Conservation (phyloP, 73 alveolate genomes). For the Stentor coeruleus region DNA sequence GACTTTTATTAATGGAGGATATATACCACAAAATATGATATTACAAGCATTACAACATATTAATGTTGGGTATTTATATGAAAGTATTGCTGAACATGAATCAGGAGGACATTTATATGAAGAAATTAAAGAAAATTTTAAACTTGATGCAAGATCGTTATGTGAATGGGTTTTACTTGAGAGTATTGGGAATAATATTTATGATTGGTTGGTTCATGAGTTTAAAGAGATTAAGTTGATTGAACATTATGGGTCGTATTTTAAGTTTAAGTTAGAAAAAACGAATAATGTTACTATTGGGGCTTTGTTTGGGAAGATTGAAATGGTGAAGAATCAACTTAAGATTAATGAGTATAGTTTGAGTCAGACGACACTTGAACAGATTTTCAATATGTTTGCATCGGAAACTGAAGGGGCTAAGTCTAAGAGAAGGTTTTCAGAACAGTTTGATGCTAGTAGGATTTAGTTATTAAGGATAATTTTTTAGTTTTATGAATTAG, state of each 20-base stretch:
- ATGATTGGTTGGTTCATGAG: constrained; percentile 23
- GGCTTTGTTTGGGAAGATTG: constrained; percentile 39
- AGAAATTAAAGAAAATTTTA: constrained; percentile 36
- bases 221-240: constrained; percentile 40
- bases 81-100: constrained; percentile 27
- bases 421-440: too few relatives aligned
- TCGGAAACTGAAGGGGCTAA: constrained; percentile 15
- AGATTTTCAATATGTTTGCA: constrained; percentile 56
- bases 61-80: constrained; percentile 23
- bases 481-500: too few relatives aligned
- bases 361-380: constrained; percentile 46
- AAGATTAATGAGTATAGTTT: constrained; percentile 38
- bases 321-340: constrained; percentile 33
- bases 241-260: constrained; percentile 48
- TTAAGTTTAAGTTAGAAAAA: constrained; percentile 38
- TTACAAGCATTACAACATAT: constrained; percentile 11
- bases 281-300: constrained; percentile 35
- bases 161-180: constrained; percentile 42
- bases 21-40: constrained; percentile 27
- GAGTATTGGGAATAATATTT: constrained; percentile 28
- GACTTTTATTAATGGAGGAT: constrained; percentile 13
- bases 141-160: constrained; percentile 26
- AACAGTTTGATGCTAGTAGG: too few relatives aligned
- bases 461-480: too few relatives aligned
- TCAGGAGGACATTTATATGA: constrained; percentile 41